Conservation (phyloP, 345 rosid species). For the Anastatica hierochuntica region DNA sequence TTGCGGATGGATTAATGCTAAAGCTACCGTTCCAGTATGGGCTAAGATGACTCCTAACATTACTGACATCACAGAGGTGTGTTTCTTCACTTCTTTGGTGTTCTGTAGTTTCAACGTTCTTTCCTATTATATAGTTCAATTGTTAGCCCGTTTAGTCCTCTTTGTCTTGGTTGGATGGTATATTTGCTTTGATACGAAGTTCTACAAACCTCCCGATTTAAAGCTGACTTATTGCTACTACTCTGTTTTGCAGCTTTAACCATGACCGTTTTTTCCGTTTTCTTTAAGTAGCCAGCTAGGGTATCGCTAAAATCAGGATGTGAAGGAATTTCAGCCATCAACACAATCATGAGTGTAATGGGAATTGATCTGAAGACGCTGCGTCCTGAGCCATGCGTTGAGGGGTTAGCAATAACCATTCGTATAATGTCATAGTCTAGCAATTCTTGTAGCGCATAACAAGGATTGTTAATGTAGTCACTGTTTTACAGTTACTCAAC, state of each 20-base stretch:
- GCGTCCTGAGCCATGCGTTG: constrained; percentile 95
- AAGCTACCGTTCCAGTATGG: constrained; percentile 98
- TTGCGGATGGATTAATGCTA: constrained; percentile 92
- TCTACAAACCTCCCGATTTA: neutral
- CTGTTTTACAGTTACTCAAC: constrained; percentile 67
- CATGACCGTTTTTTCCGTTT: neutral
- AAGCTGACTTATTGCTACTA: neutral
- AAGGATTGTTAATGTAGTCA: neutral
- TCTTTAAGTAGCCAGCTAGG: constrained; percentile 68
- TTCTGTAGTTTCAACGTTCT: neutral
- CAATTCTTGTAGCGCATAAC: neutral
- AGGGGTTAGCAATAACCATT: constrained; percentile 55
- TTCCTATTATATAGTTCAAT: too few relatives aligned
- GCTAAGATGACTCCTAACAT: constrained; percentile 99
- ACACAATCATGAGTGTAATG: constrained; percentile 97
- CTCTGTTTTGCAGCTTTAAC: constrained; percentile 2
- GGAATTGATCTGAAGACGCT: constrained; percentile 75
- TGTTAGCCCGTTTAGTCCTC: too few relatives aligned
- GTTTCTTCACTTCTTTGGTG: neutral
- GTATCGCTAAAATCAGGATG: constrained; percentile 72
- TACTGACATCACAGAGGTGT: constrained; percentile 85
- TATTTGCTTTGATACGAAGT: too few relatives aligned
- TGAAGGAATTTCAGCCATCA: constrained; percentile 83
- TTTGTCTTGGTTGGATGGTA: too few relatives aligned
- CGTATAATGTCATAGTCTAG: constrained; percentile 2